Evolutionary conservation across 2,329 filamentous ascomycete genomes (phyloP), one percentile per base, ranked within the genome.

Genomic region (Ceratocystis colombiana): DNA sequence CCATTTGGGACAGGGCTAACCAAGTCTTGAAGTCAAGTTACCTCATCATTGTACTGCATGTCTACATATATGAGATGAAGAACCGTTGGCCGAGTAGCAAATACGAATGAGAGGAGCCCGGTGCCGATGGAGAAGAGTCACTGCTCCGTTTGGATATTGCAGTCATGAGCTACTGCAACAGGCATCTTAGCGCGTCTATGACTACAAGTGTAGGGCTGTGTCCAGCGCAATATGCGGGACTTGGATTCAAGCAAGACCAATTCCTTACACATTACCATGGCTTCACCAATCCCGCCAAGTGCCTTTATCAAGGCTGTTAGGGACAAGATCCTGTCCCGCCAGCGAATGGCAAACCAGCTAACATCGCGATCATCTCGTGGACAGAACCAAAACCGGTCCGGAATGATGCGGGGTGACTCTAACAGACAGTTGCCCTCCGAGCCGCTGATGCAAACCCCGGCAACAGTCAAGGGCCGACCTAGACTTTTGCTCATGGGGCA

Each of bases 401-500:
- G 80, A 64, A 79, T 76, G 69, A 75, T 76, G 65, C 79, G 79
- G 66, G 77, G 84, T 76, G 78, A 75, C 61, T 71, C 73, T 55
- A 80, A 79, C 69, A 74, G 76, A 62, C 73, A 74, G 17, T 79
- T 81, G 61, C 74, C 76, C n/a, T 74, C 75, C 7, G 73, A 78
- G 12, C 78, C 78, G 65, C 75, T 76, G 65, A 76, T 80, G 25
- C 66, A 41, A 20, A 61, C 44, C 7, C 45, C 65, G 30, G 61
- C 61, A 28, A 46, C 65, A 22, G 76, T 78, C 33, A 86, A 86
- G 72, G 81, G 81, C 76, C 95, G 94, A 75, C 94, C 94, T 44
- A 85, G 92, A 71, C 78, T 99, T 64, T 79, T 99, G 66, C 79
- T 99, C 70, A 97, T 99, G 94, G 94, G 94, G 3, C 89, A 96